Percentiles rank a stretch among this genome's conserved stretches.
These are phyloP conservation scores for Tuber microsphaerosporum DNA, from an alignment of 495 filamentous ascomycete species.

Conservation along the genomic window DNA sequence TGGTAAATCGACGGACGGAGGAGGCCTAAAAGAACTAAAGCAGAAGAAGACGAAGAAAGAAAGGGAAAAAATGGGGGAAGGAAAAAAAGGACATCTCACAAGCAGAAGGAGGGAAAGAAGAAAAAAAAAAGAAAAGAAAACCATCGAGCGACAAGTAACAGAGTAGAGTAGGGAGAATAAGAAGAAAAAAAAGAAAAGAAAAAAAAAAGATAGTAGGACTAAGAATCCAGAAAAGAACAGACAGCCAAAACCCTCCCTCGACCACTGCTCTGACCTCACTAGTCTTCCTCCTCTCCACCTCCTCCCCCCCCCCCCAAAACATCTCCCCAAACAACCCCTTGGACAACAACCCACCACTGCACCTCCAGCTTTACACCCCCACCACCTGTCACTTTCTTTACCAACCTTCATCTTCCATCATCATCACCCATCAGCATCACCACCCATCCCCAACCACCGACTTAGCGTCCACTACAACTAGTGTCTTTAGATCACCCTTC, in stretches of 20 bases:
- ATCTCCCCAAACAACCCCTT: constrained; percentile 13
- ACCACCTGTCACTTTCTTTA: constrained; percentile 3
- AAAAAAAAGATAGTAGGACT: background rate
- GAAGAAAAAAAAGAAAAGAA: background rate
- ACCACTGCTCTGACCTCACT: constrained; percentile 7
- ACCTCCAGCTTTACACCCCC: constrained; percentile 6
- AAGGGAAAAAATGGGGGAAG: background rate
- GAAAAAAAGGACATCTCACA: background rate
- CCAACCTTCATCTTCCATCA: constrained; percentile 2
- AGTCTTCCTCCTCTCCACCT: constrained; percentile 15
- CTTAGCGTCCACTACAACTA: constrained; percentile 8
- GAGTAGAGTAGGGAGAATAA: background rate
- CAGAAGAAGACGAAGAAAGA: background rate
- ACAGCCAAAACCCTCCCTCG: background rate
- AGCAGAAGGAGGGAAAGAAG: background rate
- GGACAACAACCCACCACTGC: constrained; percentile 23
- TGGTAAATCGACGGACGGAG: background rate
- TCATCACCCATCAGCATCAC: constrained; percentile 10
- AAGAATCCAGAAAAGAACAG: background rate
- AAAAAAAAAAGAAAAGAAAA: background rate
- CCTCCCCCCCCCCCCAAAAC: constrained; percentile 26
- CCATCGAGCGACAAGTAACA: background rate
- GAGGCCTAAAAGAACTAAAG: background rate
- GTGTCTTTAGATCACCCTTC: constrained; percentile 5
- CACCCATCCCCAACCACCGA: constrained; percentile 11